Conservation (phyloP, 371 early-diverging fungal genomes). For the Capillidium heterosporum region DNA sequence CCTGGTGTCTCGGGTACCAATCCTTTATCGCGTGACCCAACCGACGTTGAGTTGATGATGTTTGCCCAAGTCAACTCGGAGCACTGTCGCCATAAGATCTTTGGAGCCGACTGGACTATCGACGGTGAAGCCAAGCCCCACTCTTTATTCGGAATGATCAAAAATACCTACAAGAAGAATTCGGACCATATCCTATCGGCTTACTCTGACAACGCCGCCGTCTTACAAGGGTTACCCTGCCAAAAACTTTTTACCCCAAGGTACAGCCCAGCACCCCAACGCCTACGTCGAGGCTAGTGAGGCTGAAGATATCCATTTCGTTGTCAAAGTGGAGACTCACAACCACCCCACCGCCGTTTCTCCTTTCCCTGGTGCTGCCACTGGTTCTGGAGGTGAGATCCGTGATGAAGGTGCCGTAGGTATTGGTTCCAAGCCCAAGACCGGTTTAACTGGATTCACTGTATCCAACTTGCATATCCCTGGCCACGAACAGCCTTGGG, state of each 20-base stretch:
- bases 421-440: constrained; percentile 82
- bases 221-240: constrained; percentile 67
- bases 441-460: constrained; percentile 85
- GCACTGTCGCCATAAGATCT: constrained; percentile 97
- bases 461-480: constrained; percentile 85
- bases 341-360: constrained; percentile 97
- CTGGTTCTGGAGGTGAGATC: constrained; percentile 92
- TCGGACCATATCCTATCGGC: constrained; percentile 77
- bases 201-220: constrained; percentile 94
- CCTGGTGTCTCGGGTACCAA: constrained; percentile 17
- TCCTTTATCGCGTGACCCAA: constrained; percentile 59
- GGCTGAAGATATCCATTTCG: constrained; percentile 55
- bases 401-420: constrained; percentile 97
- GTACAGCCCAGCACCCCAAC: constrained; percentile 16
- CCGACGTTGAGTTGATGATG: constrained; percentile 97
- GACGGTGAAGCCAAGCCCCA: constrained; percentile 55
- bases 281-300: constrained; percentile 26
- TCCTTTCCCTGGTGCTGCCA: constrained; percentile 90
- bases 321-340: constrained; percentile 95
- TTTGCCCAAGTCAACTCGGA: constrained; percentile 98
- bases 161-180: constrained; percentile 67
- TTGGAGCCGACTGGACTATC: constrained; percentile 88
- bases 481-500: constrained; percentile 82
- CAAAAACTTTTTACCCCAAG: constrained; percentile 41
- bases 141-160: constrained; percentile 87